Evolutionary conservation across 257 asterid species (phyloP).

Genomic region (Dorcoceras hygrometricum): DNA sequence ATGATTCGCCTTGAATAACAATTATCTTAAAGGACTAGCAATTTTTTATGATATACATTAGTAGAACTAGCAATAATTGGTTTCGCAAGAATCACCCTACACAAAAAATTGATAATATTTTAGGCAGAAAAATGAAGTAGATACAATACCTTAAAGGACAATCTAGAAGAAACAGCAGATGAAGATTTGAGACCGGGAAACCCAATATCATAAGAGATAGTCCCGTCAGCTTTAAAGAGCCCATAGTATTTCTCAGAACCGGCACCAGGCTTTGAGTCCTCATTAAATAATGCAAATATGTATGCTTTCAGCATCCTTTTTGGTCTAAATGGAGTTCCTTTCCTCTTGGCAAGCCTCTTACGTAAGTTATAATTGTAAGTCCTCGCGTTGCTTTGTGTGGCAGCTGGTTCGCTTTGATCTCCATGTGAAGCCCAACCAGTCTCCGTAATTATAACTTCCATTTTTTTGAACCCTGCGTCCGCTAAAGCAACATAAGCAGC

Average conservation of each 20-base stretch:
- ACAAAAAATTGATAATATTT: conserved; percentile 2
- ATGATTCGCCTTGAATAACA: background rate
- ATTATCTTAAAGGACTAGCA: no score
- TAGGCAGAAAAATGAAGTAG: conserved; percentile 3
- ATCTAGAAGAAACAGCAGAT: conserved; percentile 50
- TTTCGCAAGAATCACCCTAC: conserved; percentile 7
- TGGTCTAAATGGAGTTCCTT: conserved; percentile 94
- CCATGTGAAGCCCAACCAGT: conserved; percentile 99
- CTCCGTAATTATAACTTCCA: conserved; percentile 92
- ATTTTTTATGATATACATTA: no score
- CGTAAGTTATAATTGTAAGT: conserved; percentile 75
- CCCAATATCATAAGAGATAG: conserved; percentile 76
- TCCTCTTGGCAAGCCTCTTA: conserved; percentile 78
- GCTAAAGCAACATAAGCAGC: conserved; percentile 93
- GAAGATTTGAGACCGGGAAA: conserved; percentile 68
- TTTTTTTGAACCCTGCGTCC: conserved; percentile 60
- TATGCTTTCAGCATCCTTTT: conserved; percentile 67
- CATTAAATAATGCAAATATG: conserved; percentile 86
- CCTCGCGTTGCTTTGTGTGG: conserved; percentile 69
- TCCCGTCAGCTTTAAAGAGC: conserved; percentile 80
- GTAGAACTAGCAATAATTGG: background rate
- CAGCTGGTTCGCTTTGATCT: conserved; percentile 80
- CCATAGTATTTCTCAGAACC: conserved; percentile 81
- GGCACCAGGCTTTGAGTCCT: conserved; percentile 64
- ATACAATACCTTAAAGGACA: conserved; percentile 54